phyloP scores from a whole-genome alignment of 192 early-diverging fungal genomes.

The Bifiguratus adelaidae region DNA sequence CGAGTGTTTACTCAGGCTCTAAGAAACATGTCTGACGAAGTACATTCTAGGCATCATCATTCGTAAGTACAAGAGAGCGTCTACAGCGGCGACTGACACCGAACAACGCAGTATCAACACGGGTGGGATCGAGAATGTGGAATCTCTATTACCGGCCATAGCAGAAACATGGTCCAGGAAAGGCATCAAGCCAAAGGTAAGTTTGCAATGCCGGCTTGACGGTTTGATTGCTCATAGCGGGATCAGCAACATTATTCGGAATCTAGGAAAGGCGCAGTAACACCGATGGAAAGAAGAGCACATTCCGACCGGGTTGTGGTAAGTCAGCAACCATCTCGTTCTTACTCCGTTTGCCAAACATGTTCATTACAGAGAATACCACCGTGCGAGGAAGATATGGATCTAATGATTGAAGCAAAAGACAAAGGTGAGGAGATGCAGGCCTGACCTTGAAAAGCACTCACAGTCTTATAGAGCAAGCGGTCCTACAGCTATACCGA shows the following conservation, averaged over 20 bases:
- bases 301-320: conserved; percentile 25
- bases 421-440: conserved; percentile 22
- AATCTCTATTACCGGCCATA: conserved; percentile 20
- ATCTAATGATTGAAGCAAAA: conserved; percentile 47
- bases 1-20: background rate
- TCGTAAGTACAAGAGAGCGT: too few species aligned
- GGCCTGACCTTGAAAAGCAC: background rate
- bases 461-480: conserved; percentile 22
- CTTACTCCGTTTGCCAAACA: background rate
- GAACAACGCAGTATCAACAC: conserved; percentile 16
- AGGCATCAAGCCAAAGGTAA: conserved; percentile 30
- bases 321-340: background rate
- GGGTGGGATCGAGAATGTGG: conserved; percentile 2
- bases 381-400: conserved; percentile 27
- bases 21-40: background rate
- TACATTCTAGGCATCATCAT: conserved; percentile 15
- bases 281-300: conserved; percentile 23
- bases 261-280: conserved; percentile 18
- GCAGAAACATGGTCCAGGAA: conserved; percentile 25
- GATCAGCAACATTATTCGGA: conserved; percentile 33
- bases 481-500: conserved; percentile 28
- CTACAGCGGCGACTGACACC: background rate
- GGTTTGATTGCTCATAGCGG: background rate
- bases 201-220: background rate
- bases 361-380: conserved; percentile 14